A percentile compares a stretch with the other conserved stretches of the same genome.
Conservation (phyloP, 2,329 filamentous ascomycete species). For the Cercospora berteroae region DNA sequence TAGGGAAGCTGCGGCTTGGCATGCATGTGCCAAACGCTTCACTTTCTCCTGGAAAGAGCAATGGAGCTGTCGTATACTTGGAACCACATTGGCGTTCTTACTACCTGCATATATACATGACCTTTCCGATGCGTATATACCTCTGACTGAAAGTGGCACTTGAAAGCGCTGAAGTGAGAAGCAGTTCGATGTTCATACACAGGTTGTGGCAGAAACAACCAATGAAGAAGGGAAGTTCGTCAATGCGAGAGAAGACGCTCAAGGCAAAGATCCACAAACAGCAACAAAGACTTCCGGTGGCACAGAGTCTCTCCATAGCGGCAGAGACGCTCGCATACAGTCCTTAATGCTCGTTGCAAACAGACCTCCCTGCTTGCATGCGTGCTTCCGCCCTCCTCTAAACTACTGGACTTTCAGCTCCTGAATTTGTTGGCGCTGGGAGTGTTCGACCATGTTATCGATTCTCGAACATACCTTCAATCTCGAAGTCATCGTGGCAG, state of each 20-base stretch:
- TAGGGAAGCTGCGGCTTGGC: not conserved
- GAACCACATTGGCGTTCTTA: too few species aligned
- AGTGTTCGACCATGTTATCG: not conserved
- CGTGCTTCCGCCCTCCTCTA: not conserved
- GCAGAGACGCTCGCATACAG: not conserved
- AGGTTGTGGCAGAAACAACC: not conserved
- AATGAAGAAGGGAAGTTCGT: not conserved
- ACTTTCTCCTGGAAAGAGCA: not conserved
- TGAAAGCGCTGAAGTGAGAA: not conserved
- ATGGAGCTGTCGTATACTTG: too few species aligned
- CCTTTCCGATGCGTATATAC: not conserved
- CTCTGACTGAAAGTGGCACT: not conserved
- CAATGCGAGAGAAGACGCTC: not conserved
- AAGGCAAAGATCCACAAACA: not conserved
- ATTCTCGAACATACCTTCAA: not conserved
- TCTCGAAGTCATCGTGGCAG: not conserved
- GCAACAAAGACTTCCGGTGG: not conserved
- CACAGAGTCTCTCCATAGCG: not conserved
- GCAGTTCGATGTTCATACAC: not conserved
- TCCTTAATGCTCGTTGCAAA: not conserved
- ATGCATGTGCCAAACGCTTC: not conserved
- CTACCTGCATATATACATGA: not conserved
- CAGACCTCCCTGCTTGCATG: not conserved
- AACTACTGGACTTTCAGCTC: not conserved
- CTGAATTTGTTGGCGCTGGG: not conserved